Evolutionary conservation across 176 grass and related monocot genomes (phyloP).

Genomic region (Cenchrus fungigraminus): DNA sequence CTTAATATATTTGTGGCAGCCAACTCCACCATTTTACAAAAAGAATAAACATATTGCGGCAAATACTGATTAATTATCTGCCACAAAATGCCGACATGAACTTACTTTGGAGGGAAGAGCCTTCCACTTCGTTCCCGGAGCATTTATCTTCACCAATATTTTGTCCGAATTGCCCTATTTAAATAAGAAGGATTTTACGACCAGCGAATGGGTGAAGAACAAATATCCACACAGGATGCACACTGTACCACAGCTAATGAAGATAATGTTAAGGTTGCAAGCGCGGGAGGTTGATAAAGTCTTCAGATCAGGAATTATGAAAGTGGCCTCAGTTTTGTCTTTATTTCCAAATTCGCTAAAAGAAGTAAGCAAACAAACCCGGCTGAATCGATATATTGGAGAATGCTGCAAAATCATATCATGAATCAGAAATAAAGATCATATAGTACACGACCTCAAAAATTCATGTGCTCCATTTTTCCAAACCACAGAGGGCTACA

Average conservation of each 20-base stretch:
- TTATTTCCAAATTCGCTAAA: constrained; percentile 76
- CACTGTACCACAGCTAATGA: constrained; percentile 77
- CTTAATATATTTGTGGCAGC: neutral
- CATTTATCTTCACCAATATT: constrained; percentile 42
- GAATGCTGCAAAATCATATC: constrained; percentile 59
- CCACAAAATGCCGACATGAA: constrained; percentile 23
- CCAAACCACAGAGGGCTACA: constrained; percentile 22
- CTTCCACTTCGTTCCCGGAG: constrained; percentile 34
- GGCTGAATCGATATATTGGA: constrained; percentile 69
- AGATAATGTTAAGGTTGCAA: constrained; percentile 77
- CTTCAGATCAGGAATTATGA: constrained; percentile 85
- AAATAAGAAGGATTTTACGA: constrained; percentile 37
- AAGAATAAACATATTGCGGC: neutral
- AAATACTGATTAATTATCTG: neutral
- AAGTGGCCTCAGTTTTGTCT: constrained; percentile 73
- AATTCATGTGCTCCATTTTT: neutral
- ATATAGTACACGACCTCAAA: constrained; percentile 15
- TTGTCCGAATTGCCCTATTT: constrained; percentile 45
- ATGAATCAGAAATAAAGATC: constrained; percentile 39
- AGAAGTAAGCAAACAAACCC: constrained; percentile 58
- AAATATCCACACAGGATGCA: constrained; percentile 38
- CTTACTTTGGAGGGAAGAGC: constrained; percentile 63
- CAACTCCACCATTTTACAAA: neutral
- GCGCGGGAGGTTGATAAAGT: constrained; percentile 64
- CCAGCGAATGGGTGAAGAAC: constrained; percentile 20